phyloP scores from a whole-genome alignment of 202 grass and related monocot species.

The Digitaria exilis region DNA sequence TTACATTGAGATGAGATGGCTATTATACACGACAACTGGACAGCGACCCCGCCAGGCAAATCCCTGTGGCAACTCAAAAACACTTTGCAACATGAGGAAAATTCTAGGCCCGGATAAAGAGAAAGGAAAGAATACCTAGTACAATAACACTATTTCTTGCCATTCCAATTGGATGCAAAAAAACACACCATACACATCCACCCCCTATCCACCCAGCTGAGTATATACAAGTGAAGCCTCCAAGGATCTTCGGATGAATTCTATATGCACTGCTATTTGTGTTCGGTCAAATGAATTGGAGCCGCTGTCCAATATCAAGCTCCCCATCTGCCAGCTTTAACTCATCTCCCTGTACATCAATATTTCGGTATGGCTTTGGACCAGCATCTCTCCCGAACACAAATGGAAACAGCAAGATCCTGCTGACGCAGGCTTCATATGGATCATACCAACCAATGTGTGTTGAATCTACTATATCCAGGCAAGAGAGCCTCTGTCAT shows the following conservation, averaged over 20 bases:
- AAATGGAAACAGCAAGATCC: slow-evolving; percentile 39
- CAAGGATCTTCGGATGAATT: slow-evolving; percentile 43
- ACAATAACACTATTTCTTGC: slow-evolving; percentile 71
- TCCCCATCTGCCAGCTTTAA: slow-evolving; percentile 39
- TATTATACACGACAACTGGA: slow-evolving; percentile 58
- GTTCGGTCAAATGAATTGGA: slow-evolving; percentile 21
- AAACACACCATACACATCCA: slow-evolving; percentile 34
- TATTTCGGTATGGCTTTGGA: slow-evolving; percentile 24
- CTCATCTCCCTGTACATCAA: slow-evolving; percentile 46
- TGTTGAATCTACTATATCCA: slow-evolving; percentile 80
- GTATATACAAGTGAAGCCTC: slow-evolving; percentile 77
- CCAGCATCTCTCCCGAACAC: slow-evolving; percentile 35
- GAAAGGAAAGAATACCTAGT: slow-evolving; percentile 74
- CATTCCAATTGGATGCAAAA: slow-evolving; percentile 60
- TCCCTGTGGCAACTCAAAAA: slow-evolving; percentile 51
- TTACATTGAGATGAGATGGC: slow-evolving; percentile 39
- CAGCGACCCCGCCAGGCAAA: slow-evolving; percentile 6
- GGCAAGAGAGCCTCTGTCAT: slow-evolving; percentile 87
- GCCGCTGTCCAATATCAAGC: slow-evolving; percentile 39
- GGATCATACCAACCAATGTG: slow-evolving; percentile 47
- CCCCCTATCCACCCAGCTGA: slow-evolving; percentile 66
- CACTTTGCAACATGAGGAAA: slow-evolving; percentile 59
- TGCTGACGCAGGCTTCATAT: slow-evolving; percentile 37
- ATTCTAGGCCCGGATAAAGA: slow-evolving; percentile 43
- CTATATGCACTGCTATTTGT: slow-evolving; percentile 43